Conservation (phyloP, 371 early-diverging fungal genomes). For the Vairimorpha ceranae region DNA sequence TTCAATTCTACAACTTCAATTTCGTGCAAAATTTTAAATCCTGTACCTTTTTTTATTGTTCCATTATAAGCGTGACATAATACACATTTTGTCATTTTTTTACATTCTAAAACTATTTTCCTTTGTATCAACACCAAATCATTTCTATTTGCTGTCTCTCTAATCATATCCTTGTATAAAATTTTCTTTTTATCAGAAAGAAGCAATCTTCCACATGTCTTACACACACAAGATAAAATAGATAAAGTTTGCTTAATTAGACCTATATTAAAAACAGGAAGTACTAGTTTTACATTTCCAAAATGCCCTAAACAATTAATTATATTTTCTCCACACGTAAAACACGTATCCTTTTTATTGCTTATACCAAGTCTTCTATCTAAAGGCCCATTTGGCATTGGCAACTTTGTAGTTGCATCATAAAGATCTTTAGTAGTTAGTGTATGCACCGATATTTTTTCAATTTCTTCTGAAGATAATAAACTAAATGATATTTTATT, state of each 20-base stretch:
- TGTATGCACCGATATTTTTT: constrained; percentile 42
- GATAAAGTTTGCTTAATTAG: constrained; percentile 78
- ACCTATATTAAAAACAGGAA: constrained; percentile 95
- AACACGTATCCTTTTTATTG: constrained; percentile 73
- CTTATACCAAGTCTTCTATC: constrained; percentile 72
- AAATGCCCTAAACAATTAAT: constrained; percentile 93
- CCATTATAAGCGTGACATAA: constrained; percentile 77
- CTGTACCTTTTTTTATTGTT: constrained; percentile 81
- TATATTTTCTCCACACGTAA: constrained; percentile 79
- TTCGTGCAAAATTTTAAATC: constrained; percentile 87
- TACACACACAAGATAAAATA: constrained; percentile 90
- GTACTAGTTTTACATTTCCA: constrained; percentile 79
- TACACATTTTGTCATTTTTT: constrained; percentile 76
- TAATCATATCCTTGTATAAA: constrained; percentile 34
- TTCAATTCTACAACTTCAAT: constrained; percentile 67
- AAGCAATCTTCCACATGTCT: constrained; percentile 65
- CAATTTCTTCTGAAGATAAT: constrained; percentile 41
- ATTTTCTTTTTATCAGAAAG: constrained; percentile 36
- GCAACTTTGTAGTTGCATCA: constrained; percentile 64
- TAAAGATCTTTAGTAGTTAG: constrained; percentile 56
- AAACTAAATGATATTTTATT: constrained; percentile 49
- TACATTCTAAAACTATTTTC: constrained; percentile 73
- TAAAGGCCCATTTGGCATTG: constrained; percentile 80
- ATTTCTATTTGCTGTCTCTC: constrained; percentile 22
- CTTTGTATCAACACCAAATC: constrained; percentile 64